Evolutionary conservation across 2,329 filamentous ascomycete species (phyloP).

Genomic region (Lasiodiplodia sp.): DNA sequence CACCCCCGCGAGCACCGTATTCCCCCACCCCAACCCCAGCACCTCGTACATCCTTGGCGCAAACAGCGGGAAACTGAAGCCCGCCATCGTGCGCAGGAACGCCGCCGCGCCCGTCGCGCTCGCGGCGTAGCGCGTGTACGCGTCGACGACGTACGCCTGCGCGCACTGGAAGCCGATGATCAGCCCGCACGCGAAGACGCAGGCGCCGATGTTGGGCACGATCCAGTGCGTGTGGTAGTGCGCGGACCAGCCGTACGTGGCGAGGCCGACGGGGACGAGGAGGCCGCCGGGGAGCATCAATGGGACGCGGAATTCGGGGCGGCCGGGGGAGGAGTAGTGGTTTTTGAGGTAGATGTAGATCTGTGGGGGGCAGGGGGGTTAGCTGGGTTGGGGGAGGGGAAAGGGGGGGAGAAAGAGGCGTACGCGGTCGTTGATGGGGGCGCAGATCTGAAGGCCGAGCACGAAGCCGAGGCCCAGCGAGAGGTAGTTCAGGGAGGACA

Average conservation of each 20-base stretch:
- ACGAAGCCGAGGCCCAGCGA: constrained; percentile 70
- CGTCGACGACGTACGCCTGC: constrained; percentile 69
- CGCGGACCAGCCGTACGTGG: constrained; percentile 67
- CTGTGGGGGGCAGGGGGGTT: constrained; percentile 50
- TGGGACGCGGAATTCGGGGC: constrained; percentile 55
- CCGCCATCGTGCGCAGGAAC: constrained; percentile 62
- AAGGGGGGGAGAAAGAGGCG: constrained; percentile 48
- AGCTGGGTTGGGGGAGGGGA: constrained; percentile 52
- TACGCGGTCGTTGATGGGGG: constrained; percentile 66
- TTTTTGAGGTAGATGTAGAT: constrained; percentile 64
- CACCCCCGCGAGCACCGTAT: constrained; percentile 63
- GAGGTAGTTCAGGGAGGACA: constrained; percentile 72
- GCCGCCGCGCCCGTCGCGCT: constrained; percentile 62
- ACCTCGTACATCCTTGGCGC: constrained; percentile 59
- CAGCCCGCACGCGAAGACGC: constrained; percentile 62
- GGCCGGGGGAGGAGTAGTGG: constrained; percentile 69
- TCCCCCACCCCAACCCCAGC: constrained; percentile 60
- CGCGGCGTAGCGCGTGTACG: constrained; percentile 56
- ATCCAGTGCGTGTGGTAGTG: constrained; percentile 64
- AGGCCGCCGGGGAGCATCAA: constrained; percentile 63
- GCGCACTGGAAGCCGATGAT: constrained; percentile 66
- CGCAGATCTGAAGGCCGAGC: constrained; percentile 67
- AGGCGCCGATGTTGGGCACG: constrained; percentile 65
- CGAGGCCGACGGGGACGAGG: constrained; percentile 62
- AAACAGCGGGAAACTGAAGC: constrained; percentile 67